Percentiles rank a stretch among this genome's conserved stretches.
Conservation (phyloP, 2,329 filamentous ascomycete species). For the Plenodomus lindquistii region DNA sequence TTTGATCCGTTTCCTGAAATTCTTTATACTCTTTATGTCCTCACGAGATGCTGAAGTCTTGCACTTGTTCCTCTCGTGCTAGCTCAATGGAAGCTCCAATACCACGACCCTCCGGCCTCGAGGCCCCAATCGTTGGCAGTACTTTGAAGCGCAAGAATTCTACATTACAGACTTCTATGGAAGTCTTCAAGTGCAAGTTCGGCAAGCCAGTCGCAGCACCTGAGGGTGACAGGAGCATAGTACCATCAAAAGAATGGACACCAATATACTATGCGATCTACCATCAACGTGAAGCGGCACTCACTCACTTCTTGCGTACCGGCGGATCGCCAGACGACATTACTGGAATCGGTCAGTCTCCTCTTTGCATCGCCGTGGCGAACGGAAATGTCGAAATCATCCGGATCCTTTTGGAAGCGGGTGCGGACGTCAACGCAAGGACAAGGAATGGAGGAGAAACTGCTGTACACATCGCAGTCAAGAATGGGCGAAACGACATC, state of each 20-base stretch:
- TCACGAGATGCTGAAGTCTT: constrained; percentile 17
- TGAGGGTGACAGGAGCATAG: constrained; percentile 9
- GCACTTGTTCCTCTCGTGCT: constrained; percentile 19
- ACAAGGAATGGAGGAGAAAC: constrained; percentile 31
- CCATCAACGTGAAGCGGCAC: constrained; percentile 37
- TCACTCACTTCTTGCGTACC: constrained; percentile 32
- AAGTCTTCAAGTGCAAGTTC: constrained; percentile 36
- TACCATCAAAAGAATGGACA: constrained; percentile 34
- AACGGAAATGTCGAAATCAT: constrained; percentile 29
- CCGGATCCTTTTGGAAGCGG: constrained; percentile 33
- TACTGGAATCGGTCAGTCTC: constrained; percentile 23
- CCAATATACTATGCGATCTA: constrained; percentile 38
- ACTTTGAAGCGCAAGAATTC: constrained; percentile 23
- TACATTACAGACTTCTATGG: constrained; percentile 35
- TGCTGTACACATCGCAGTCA: constrained; percentile 37
- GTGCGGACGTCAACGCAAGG: constrained; percentile 27
- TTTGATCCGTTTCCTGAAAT: neutral
- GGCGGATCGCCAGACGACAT: constrained; percentile 34
- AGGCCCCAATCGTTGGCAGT: constrained; percentile 8
- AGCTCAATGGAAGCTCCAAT: constrained; percentile 19
- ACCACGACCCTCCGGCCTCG: constrained; percentile 18
- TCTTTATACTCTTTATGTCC: constrained; percentile 7
- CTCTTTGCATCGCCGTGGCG: constrained; percentile 34
- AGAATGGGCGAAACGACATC: constrained; percentile 26
- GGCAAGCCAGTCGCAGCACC: constrained; percentile 20